Evolutionary conservation across 2,329 filamentous ascomycete species (phyloP), one percentile per base, ranked within the genome.

Genomic region (Hypoxylon sp.): DNA sequence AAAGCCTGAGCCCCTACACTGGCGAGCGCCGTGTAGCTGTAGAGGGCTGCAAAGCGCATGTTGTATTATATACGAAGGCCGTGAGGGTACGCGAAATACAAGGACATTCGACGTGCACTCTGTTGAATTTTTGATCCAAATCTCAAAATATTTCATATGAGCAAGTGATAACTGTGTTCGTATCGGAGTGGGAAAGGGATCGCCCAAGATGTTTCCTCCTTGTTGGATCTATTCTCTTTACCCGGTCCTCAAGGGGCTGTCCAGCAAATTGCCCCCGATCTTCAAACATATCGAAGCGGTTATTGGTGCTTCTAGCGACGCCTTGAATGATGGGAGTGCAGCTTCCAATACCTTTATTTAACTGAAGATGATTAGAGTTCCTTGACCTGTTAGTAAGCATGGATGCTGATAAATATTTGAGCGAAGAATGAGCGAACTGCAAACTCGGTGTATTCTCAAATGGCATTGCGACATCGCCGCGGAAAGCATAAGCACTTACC

Each of bases 401-500:
- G 4, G 14, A 33, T 32, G 30, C 7, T 9, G 8, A 9, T 9
- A 32, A 9, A 32, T 32, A 9, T 30, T 30, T 32, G 30, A 3
- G 2, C 4, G 3, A 12, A 12, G 30, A 4, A 33, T 33, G 12
- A 33, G 8, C n/a, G 18, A 7, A 38, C n/a, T 18, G 4, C n/a
- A 18, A 8, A 16, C 14, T 16, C 4, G 33, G 33, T n/a, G 36
- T 38, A 16, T 18, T 16, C 36, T 38, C 36, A 16, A 7, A 8
- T 6, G 14, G 5, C 6, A 16, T 7, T 1, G 36, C 2, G 55
- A 48, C 9, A 53, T 60, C 14, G 54, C 68, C 12, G 49, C 32
- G 18, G 70, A 40, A 11, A 70, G 62, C 8, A 54, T 49, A 5
- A 65, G 67, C 18, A 67, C 61, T 72, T 67, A 7, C 54, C 53